Percentiles rank a stretch among this genome's conserved stretches.
Conservation (phyloP, 768 basidiomycete genomes). For the Tylopilus balloui region DNA sequence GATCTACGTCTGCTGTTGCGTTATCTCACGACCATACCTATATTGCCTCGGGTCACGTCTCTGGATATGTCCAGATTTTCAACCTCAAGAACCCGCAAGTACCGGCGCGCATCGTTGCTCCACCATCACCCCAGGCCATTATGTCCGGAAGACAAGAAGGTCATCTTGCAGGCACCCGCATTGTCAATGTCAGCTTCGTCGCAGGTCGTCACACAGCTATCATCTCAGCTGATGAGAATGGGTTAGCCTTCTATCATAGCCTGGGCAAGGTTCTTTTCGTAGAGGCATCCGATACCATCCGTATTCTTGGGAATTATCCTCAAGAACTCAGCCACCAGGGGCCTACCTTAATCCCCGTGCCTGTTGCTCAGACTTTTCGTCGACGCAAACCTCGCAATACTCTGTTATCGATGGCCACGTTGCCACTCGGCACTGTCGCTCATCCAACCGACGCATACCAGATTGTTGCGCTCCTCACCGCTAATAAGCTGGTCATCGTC, state of each 20-base stretch:
- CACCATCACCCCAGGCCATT: slow-evolving; percentile 64
- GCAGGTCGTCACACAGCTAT: slow-evolving; percentile 91
- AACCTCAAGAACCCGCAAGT: slow-evolving; percentile 66
- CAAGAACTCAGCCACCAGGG: slow-evolving; percentile 33
- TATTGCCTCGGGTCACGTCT: slow-evolving; percentile 81
- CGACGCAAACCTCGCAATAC: slow-evolving; percentile 55
- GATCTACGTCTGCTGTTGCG: slow-evolving; percentile 83
- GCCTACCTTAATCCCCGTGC: slow-evolving; percentile 9
- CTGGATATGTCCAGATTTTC: slow-evolving; percentile 83
- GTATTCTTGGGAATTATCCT: slow-evolving; percentile 90
- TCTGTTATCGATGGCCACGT: slow-evolving; percentile 72
- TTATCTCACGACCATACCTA: slow-evolving; percentile 93
- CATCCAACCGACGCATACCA: slow-evolving; percentile 79
- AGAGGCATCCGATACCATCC: slow-evolving; percentile 89
- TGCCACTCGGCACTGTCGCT: slow-evolving; percentile 71
- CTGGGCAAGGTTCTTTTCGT: slow-evolving; percentile 93
- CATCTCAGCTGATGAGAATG: slow-evolving; percentile 84
- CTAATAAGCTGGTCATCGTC: slow-evolving; percentile 87
- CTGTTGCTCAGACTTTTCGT: slow-evolving; percentile 32
- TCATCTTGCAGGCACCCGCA: slow-evolving; percentile 74
- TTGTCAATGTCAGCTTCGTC: slow-evolving; percentile 81
- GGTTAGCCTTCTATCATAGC: slow-evolving; percentile 92
- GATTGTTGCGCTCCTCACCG: slow-evolving; percentile 81
- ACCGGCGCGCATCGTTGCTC: slow-evolving; percentile 66
- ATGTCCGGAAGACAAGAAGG: slow-evolving; percentile 80